phyloP scores from a whole-genome alignment of 1,284 basidiomycete genomes.

The Cystobasidium sp. region DNA sequence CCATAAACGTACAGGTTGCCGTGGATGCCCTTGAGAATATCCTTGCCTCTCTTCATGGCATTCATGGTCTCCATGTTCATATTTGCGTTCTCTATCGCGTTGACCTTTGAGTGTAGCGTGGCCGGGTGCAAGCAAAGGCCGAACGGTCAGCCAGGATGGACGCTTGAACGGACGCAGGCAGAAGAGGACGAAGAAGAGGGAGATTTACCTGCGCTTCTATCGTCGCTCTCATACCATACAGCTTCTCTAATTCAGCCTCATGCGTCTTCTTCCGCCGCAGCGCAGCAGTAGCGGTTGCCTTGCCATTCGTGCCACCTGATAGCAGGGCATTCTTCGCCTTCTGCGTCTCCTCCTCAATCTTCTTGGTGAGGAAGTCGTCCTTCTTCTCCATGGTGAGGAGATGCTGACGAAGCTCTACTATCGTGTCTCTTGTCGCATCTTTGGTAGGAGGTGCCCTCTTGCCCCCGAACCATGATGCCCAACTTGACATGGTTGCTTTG shows the following conservation, averaged over 20 bases:
- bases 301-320: constrained; percentile 55
- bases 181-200: background rate
- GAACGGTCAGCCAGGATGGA: constrained; percentile 9
- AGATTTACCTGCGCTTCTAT: constrained; percentile 80
- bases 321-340: constrained; percentile 72
- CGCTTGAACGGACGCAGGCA: background rate
- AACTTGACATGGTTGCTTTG: constrained; percentile 72
- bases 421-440: constrained; percentile 58
- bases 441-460: constrained; percentile 45
- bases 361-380: constrained; percentile 94
- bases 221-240: constrained; percentile 86
- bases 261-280: constrained; percentile 91
- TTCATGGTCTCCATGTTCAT: constrained; percentile 98
- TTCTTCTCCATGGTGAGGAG: constrained; percentile 97
- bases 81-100: constrained; percentile 96
- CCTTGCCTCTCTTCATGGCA: constrained; percentile 95
- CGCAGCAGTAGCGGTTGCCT: constrained; percentile 76
- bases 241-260: constrained; percentile 84
- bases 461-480: constrained; percentile 73
- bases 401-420: constrained; percentile 59
- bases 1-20: constrained; percentile 72
- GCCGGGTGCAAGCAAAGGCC: background rate
- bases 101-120: constrained; percentile 62
- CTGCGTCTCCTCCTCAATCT: constrained; percentile 92
- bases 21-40: constrained; percentile 90